phyloP scores from a whole-genome alignment of 352 stramenopile species.

The Elongisporangium undulatum region DNA sequence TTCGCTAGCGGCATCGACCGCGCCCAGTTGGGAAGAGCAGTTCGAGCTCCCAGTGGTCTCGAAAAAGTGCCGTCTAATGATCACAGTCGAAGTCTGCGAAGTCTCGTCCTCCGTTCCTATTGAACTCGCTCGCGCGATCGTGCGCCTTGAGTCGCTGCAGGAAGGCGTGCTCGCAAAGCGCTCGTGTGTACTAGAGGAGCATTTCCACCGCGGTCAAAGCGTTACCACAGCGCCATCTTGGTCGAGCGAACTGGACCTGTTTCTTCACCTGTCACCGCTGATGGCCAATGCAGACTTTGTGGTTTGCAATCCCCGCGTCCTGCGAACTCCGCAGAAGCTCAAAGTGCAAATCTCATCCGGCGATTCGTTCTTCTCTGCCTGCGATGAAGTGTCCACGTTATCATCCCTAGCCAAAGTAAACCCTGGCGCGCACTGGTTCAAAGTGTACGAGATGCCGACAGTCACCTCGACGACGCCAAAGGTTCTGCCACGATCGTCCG shows the following conservation, averaged over 20 bases:
- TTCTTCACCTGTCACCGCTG: constrained; percentile 56
- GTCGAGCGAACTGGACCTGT: constrained; percentile 40
- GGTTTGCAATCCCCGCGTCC: constrained; percentile 18
- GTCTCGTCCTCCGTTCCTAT: constrained; percentile 19
- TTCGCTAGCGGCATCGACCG: constrained; percentile 17
- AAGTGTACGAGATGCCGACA: constrained; percentile 38
- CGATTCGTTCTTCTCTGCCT: constrained; percentile 44
- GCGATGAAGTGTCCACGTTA: constrained; percentile 9
- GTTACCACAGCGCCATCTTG: background rate
- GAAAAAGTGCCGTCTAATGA: constrained; percentile 22
- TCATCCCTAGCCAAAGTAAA: background rate
- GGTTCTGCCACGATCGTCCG: constrained; percentile 51
- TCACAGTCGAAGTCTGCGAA: constrained; percentile 48
- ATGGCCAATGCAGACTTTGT: constrained; percentile 42
- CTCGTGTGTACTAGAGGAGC: constrained; percentile 35
- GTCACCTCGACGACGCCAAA: constrained; percentile 34
- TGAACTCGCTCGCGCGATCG: constrained; percentile 39
- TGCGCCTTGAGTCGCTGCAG: constrained; percentile 27
- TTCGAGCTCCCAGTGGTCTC: constrained; percentile 50
- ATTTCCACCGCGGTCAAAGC: constrained; percentile 32
- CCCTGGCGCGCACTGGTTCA: constrained; percentile 15
- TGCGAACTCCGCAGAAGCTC: constrained; percentile 30
- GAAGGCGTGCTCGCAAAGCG: constrained; percentile 30
- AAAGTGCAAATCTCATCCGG: constrained; percentile 62
- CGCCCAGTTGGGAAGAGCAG: constrained; percentile 60